Conservation (phyloP, 768 basidiomycete species). For the Lactarius sanguifluus region DNA sequence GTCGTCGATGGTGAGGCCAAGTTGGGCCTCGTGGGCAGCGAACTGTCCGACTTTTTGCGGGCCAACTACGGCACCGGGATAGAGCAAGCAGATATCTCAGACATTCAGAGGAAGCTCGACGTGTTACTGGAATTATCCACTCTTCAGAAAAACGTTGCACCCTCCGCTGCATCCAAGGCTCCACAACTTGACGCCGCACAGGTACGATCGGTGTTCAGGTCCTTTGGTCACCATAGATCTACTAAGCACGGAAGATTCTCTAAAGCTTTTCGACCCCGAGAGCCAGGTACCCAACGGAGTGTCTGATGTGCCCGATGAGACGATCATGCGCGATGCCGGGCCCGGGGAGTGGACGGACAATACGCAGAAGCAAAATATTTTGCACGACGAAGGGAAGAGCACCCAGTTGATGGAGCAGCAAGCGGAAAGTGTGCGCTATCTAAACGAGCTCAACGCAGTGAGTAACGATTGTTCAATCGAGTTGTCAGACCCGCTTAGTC, state of each 20-base stretch:
- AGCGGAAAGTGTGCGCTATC: slow-evolving; percentile 71
- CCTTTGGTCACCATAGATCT: neutral
- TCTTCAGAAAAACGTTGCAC: slow-evolving; percentile 6
- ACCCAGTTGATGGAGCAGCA: slow-evolving; percentile 60
- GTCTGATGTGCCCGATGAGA: neutral
- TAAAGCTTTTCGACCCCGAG: neutral
- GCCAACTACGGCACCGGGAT: slow-evolving; percentile 10
- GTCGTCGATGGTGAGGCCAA: slow-evolving; percentile 28
- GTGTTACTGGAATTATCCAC: slow-evolving; percentile 35
- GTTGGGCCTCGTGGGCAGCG: neutral
- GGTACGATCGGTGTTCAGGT: slow-evolving; percentile 1
- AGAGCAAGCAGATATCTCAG: slow-evolving; percentile 31
- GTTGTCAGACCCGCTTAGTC: neutral
- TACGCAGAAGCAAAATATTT: slow-evolving; percentile 45
- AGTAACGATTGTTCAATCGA: slow-evolving; percentile 28
- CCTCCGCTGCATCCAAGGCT: neutral
- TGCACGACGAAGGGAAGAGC: slow-evolving; percentile 49
- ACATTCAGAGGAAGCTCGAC: slow-evolving; percentile 42
- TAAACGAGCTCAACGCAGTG: slow-evolving; percentile 74
- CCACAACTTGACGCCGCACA: neutral
- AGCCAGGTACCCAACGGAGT: slow-evolving; percentile 4
- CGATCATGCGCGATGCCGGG: neutral
- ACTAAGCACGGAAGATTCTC: slow-evolving; percentile 1
- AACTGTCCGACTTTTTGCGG: slow-evolving; percentile 32
- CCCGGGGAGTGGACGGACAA: neutral